Percentiles rank a stretch among this genome's conserved stretches.
Conservation (phyloP, 768 basidiomycete species). For the Boletus sp. region DNA sequence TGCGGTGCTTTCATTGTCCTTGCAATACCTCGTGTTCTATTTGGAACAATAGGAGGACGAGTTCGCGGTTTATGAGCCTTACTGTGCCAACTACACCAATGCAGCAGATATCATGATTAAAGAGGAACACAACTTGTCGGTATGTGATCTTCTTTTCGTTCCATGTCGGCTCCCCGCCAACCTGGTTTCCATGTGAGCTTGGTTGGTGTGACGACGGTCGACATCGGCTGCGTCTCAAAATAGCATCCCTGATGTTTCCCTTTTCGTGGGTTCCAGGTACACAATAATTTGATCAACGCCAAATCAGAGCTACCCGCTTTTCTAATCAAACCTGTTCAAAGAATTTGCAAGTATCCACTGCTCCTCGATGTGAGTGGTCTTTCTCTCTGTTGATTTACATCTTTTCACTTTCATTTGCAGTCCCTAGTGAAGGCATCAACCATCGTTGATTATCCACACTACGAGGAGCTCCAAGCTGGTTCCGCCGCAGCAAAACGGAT, state of each 20-base stretch:
- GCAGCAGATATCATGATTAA: constrained; percentile 82
- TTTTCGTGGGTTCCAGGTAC: constrained; percentile 43
- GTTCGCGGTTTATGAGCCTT: constrained; percentile 94
- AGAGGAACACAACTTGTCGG: constrained; percentile 82
- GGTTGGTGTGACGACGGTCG: constrained; percentile 27
- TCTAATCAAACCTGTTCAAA: constrained; percentile 97
- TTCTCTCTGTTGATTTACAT: constrained; percentile 9
- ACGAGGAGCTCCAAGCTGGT: constrained; percentile 80
- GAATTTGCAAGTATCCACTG: constrained; percentile 97
- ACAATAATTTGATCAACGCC: constrained; percentile 83
- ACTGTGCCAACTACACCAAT: constrained; percentile 91
- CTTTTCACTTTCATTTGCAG: constrained; percentile 34
- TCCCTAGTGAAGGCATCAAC: constrained; percentile 72
- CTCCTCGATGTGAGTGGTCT: constrained; percentile 72
- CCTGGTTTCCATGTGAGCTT: constrained; percentile 13
- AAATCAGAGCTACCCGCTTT: constrained; percentile 93
- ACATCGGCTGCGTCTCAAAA: constrained; percentile 13
- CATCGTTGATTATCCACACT: constrained; percentile 59
- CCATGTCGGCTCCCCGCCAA: constrained; percentile 1
- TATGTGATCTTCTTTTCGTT: constrained; percentile 42
- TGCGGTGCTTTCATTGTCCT: constrained; percentile 42
- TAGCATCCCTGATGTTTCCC: constrained; percentile 17
- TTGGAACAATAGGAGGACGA: constrained; percentile 83
- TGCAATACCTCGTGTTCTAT: constrained; percentile 9
- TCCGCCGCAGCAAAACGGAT: constrained; percentile 87